phyloP scores from a whole-genome alignment of 208 protist species.

The Porcisia hertigi region DNA sequence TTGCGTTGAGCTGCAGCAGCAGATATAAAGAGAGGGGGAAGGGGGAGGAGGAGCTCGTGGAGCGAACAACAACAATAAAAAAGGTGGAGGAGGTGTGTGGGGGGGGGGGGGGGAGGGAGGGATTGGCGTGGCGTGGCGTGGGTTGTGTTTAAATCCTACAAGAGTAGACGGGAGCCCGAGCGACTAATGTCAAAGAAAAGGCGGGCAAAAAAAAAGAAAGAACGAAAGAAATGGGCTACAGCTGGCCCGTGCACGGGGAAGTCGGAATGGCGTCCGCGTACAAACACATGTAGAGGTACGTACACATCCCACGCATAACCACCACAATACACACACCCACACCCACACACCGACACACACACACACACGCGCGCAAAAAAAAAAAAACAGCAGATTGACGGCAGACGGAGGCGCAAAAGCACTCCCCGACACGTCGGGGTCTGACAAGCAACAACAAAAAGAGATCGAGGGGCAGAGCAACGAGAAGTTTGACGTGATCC shows the following conservation, averaged over 20 bases:
- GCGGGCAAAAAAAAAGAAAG: not conserved
- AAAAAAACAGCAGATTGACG: not conserved
- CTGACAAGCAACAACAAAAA: no score
- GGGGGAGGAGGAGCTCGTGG: not conserved
- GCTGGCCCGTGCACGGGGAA: not conserved
- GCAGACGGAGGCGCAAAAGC: no score
- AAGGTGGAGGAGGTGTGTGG: not conserved
- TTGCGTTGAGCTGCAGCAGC: not conserved
- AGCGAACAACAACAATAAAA: not conserved
- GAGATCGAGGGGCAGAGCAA: no score
- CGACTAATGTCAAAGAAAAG: not conserved
- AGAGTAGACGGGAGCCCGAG: no score
- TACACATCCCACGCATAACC: not conserved
- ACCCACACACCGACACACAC: constrained; percentile 2
- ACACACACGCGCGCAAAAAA: not conserved
- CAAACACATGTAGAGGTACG: not conserved
- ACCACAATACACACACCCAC: not conserved
- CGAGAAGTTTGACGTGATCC: no score
- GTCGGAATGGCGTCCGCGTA: not conserved
- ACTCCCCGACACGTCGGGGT: no score
- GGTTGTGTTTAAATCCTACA: no score
- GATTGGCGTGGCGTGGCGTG: no score
- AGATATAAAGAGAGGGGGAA: not conserved
- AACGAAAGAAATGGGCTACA: not conserved
- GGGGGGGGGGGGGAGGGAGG: not conserved